phyloP scores from a whole-genome alignment of 768 basidiomycete genomes.

The Infundibulicybe gibba region DNA sequence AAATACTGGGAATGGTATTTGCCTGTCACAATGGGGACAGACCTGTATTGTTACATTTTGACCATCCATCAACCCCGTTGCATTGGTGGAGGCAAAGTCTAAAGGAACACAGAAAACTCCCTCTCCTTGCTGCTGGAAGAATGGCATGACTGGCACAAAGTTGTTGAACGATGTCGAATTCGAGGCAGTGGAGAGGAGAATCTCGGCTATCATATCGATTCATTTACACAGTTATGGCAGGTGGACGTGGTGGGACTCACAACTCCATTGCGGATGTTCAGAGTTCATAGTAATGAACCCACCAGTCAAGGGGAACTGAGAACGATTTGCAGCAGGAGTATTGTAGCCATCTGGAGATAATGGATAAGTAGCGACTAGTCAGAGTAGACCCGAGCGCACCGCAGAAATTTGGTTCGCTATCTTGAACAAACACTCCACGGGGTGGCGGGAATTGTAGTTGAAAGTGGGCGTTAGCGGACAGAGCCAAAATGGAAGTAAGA shows the following conservation, averaged over 20 bases:
- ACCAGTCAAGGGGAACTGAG: slow-evolving; percentile 61
- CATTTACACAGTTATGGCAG: slow-evolving; percentile 2
- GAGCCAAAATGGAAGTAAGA: slow-evolving; percentile 32
- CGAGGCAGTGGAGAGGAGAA: slow-evolving; percentile 49
- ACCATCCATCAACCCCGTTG: slow-evolving; percentile 52
- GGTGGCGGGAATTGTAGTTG: slow-evolving; percentile 73
- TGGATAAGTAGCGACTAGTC: slow-evolving; percentile 1
- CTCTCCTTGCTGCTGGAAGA: slow-evolving; percentile 47
- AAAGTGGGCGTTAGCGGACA: slow-evolving; percentile 68
- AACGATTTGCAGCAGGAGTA: slow-evolving; percentile 48
- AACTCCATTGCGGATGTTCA: slow-evolving; percentile 59
- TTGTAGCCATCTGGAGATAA: slow-evolving; percentile 57
- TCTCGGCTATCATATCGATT: slow-evolving; percentile 34
- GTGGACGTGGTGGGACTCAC: slow-evolving; percentile 31
- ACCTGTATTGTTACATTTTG: slow-evolving; percentile 72
- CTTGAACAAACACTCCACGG: slow-evolving; percentile 64
- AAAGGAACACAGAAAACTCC: slow-evolving; percentile 69
- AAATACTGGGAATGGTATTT: neutral
- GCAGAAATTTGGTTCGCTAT: slow-evolving; percentile 60
- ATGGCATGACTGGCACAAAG: slow-evolving; percentile 53
- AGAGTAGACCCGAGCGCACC: slow-evolving; percentile 35
- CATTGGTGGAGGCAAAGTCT: slow-evolving; percentile 48
- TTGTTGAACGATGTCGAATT: slow-evolving; percentile 62
- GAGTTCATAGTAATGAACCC: slow-evolving; percentile 63
- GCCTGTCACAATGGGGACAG: slow-evolving; percentile 1